phyloP scores from a whole-genome alignment of 2,329 filamentous ascomycete genomes.

The Epichloe brachyelytri region DNA sequence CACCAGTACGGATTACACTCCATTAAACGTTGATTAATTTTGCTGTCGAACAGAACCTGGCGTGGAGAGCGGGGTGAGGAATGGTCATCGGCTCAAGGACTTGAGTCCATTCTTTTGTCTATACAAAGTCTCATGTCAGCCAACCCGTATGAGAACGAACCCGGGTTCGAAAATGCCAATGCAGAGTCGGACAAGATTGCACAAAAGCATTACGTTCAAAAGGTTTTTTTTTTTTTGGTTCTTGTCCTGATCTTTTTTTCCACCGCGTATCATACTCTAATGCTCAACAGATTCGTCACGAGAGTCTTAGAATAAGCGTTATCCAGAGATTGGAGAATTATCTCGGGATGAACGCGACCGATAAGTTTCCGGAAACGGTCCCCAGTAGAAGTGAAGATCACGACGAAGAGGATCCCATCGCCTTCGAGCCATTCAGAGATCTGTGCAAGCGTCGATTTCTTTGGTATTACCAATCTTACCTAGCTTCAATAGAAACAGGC shows the following conservation, averaged over 20 bases:
- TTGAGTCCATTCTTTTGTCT: slow-evolving; percentile 87
- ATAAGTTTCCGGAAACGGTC: slow-evolving; percentile 8
- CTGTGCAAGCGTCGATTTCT: slow-evolving; percentile 83
- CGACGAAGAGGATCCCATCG: slow-evolving; percentile 40
- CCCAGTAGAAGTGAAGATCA: slow-evolving; percentile 25
- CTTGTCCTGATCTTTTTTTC: neutral
- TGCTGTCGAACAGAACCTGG: slow-evolving; percentile 60
- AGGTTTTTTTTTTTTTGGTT: slow-evolving; percentile 36
- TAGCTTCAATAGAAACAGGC: slow-evolving; percentile 55
- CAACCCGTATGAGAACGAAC: slow-evolving; percentile 94
- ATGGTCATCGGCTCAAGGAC: slow-evolving; percentile 90
- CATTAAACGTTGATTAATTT: slow-evolving; percentile 1
- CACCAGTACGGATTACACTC: too few species aligned
- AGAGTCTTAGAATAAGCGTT: slow-evolving; percentile 74
- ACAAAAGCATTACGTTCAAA: slow-evolving; percentile 64
- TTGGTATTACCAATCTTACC: slow-evolving; percentile 90
- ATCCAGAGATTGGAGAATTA: slow-evolving; percentile 76
- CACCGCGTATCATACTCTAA: neutral
- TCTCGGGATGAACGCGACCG: slow-evolving; percentile 47
- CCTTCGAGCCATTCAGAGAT: slow-evolving; percentile 81
- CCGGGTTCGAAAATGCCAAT: slow-evolving; percentile 73
- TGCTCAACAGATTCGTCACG: slow-evolving; percentile 65
- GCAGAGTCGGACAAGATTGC: slow-evolving; percentile 56
- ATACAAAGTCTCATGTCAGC: slow-evolving; percentile 92
- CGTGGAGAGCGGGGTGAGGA: slow-evolving; percentile 79